These are phyloP conservation scores for Anthostomella pinea DNA, from an alignment of 2,329 filamentous ascomycete species.

Conservation along the genomic window DNA sequence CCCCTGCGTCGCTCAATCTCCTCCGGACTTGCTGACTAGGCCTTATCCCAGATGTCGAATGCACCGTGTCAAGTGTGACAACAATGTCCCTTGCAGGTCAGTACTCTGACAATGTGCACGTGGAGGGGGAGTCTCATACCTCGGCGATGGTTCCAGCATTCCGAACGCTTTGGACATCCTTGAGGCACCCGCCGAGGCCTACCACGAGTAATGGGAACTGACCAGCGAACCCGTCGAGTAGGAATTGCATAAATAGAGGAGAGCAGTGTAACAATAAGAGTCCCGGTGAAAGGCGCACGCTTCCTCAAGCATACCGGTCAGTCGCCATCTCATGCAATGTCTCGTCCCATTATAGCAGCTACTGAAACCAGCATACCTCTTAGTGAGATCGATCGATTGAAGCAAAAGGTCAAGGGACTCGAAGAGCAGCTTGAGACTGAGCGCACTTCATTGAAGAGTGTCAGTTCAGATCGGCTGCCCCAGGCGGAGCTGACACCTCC, in stretches of 20 bases:
- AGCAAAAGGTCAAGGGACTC: constrained; percentile 32
- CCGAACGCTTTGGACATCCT: not conserved
- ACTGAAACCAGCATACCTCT: constrained; percentile 7
- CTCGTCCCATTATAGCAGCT: not conserved
- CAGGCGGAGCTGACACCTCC: constrained; percentile 14
- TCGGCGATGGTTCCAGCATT: constrained; percentile 3
- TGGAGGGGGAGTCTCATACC: not conserved
- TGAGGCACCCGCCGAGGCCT: too few species aligned
- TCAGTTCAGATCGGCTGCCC: not conserved
- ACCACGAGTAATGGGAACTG: constrained; percentile 8
- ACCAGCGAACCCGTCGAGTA: constrained; percentile 6
- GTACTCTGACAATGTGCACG: constrained; percentile 6
- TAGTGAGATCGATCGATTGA: constrained; percentile 37
- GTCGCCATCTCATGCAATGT: constrained; percentile 1
- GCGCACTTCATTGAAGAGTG: constrained; percentile 6
- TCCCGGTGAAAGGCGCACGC: constrained; percentile 30
- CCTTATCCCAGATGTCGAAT: constrained; percentile 33
- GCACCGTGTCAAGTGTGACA: constrained; percentile 42
- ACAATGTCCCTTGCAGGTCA: constrained; percentile 34
- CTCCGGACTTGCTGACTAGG: constrained; percentile 1
- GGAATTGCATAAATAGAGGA: constrained; percentile 36
- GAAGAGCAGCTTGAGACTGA: constrained; percentile 25
- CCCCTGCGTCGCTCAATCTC: not conserved
- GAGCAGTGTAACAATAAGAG: constrained; percentile 35
- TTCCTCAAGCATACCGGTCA: constrained; percentile 28